These are phyloP conservation scores for Echeveria elegans DNA, from an alignment of 164 flowering plant species.

Conservation along the genomic window DNA sequence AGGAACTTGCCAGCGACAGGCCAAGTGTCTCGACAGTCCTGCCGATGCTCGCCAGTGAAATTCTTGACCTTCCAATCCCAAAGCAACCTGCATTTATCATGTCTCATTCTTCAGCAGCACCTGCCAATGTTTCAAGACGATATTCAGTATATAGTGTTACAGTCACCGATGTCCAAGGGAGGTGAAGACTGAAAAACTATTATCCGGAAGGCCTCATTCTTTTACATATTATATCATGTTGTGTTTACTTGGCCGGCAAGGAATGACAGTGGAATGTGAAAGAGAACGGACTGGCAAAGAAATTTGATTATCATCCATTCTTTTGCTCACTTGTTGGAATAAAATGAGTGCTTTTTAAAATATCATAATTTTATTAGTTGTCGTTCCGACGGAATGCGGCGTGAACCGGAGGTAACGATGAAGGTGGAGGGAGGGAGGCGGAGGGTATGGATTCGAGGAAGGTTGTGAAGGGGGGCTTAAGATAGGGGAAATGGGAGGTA, in stretches of 20 bases:
- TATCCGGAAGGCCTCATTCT: too few species aligned
- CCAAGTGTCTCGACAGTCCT: slow-evolving; percentile 24
- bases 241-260: too few species aligned
- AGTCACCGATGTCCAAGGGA: neutral
- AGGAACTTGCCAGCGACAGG: slow-evolving; percentile 24
- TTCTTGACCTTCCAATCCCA: slow-evolving; percentile 20
- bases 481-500: slow-evolving; percentile 28
- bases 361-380: too few species aligned
- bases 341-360: too few species aligned
- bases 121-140: neutral
- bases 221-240: too few species aligned
- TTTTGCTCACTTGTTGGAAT: too few species aligned
- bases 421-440: too few species aligned
- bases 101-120: neutral
- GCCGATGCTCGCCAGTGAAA: slow-evolving; percentile 26
- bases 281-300: too few species aligned
- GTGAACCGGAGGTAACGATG: too few species aligned
- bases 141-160: neutral
- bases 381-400: too few species aligned
- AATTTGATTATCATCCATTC: too few species aligned
- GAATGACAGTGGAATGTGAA: too few species aligned
- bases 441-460: slow-evolving; percentile 9
- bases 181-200: neutral
- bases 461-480: slow-evolving; percentile 30
- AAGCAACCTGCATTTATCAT: slow-evolving; percentile 17